Conservation (phyloP, 768 basidiomycete species). For the Termitomyces sp. region DNA sequence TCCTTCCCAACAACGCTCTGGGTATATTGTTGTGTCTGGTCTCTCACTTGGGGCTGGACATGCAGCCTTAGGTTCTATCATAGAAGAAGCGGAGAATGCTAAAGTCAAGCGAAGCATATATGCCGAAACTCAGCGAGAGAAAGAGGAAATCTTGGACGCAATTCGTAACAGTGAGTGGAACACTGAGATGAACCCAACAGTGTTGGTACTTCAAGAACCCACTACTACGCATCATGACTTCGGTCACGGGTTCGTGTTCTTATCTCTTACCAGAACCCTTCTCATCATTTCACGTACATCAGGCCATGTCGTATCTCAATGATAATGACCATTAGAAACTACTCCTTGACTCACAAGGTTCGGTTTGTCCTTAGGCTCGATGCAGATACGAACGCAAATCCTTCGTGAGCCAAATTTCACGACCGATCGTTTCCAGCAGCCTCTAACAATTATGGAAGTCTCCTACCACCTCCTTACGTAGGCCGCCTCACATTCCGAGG, state of each 20-base stretch:
- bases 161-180: slow-evolving; percentile 76
- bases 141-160: slow-evolving; percentile 59
- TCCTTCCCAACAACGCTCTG: slow-evolving; percentile 52
- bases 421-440: background rate
- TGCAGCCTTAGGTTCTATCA: slow-evolving; percentile 56
- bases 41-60: slow-evolving; percentile 66
- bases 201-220: slow-evolving; percentile 45
- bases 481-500: slow-evolving; percentile 71
- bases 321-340: slow-evolving; percentile 61
- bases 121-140: slow-evolving; percentile 82
- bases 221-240: slow-evolving; percentile 60
- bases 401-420: slow-evolving; percentile 6
- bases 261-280: background rate
- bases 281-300: background rate
- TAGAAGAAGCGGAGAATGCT: slow-evolving; percentile 54
- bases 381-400: slow-evolving; percentile 13
- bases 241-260: slow-evolving; percentile 52
- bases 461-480: slow-evolving; percentile 51
- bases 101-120: slow-evolving; percentile 85
- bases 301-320: slow-evolving; percentile 58
- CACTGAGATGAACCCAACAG: slow-evolving; percentile 70
- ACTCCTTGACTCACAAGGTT: slow-evolving; percentile 61
- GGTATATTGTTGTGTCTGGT: slow-evolving; percentile 56
- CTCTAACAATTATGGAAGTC: slow-evolving; percentile 24
- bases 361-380: slow-evolving; percentile 53